These are phyloP conservation scores for Talaromyces funiculosus DNA, from an alignment of 2,329 filamentous ascomycete genomes.

Conservation along the genomic window DNA sequence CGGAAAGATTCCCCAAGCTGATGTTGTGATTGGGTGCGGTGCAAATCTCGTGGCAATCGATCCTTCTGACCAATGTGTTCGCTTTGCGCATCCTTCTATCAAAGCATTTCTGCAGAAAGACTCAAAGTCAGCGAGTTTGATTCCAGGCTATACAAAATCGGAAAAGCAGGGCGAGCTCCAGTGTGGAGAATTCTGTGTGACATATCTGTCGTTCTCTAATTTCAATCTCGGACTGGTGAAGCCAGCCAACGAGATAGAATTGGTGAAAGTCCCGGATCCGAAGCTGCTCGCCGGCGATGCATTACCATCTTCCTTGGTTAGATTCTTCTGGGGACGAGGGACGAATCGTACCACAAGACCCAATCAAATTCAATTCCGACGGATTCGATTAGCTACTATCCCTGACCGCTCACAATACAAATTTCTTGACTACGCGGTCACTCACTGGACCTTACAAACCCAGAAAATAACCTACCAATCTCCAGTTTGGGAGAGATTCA, in stretches of 20 bases:
- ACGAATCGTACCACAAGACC: not conserved
- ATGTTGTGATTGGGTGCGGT: conserved; percentile 19
- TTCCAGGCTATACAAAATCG: conserved; percentile 9
- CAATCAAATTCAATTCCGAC: not conserved
- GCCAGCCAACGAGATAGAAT: not conserved
- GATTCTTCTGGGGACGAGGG: not conserved
- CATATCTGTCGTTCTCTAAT: conserved; percentile 20
- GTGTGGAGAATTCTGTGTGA: conserved; percentile 20
- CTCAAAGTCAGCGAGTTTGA: not conserved
- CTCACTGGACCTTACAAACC: conserved; percentile 18
- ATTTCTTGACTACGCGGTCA: conserved; percentile 18
- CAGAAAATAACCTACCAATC: conserved; percentile 12
- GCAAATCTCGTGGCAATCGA: conserved; percentile 21
- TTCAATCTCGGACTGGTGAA: conserved; percentile 17
- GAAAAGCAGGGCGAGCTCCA: conserved; percentile 12
- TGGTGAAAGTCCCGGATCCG: conserved; percentile 1
- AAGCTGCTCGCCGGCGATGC: not conserved
- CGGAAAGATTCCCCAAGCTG: conserved; percentile 14
- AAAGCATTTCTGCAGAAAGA: conserved; percentile 18
- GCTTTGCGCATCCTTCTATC: conserved; percentile 21
- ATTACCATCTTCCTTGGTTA: not conserved
- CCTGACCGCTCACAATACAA: conserved; percentile 15
- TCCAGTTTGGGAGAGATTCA: conserved; percentile 16
- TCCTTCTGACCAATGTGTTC: conserved; percentile 15
- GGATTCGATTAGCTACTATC: conserved; percentile 1